These are phyloP conservation scores for Gymnopus androsaceus DNA, from an alignment of 1,284 basidiomycete species.

Conservation along the genomic window DNA sequence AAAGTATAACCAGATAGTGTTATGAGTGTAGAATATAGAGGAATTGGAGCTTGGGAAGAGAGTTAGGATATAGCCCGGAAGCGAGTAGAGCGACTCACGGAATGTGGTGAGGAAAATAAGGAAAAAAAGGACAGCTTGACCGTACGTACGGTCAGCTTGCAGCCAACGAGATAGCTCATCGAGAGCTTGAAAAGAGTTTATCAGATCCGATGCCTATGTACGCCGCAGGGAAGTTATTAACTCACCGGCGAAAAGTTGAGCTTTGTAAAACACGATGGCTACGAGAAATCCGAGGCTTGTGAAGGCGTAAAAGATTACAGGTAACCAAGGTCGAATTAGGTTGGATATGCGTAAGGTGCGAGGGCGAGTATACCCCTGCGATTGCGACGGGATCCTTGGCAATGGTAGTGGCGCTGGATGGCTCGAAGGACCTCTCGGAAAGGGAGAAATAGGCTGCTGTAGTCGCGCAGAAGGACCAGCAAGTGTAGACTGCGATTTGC, in stretches of 20 bases:
- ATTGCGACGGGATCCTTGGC: slow-evolving; percentile 21
- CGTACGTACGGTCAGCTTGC: slow-evolving; percentile 63
- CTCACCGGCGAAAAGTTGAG: slow-evolving; percentile 71
- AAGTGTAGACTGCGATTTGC: slow-evolving; percentile 24
- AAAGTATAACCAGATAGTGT: slow-evolving; percentile 86
- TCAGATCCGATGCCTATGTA: neutral
- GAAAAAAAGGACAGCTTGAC: slow-evolving; percentile 71
- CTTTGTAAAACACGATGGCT: slow-evolving; percentile 74
- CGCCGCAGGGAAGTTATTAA: slow-evolving; percentile 16
- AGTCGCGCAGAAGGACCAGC: slow-evolving; percentile 14
- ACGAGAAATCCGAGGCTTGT: slow-evolving; percentile 70
- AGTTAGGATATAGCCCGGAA: neutral
- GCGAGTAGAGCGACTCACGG: slow-evolving; percentile 54
- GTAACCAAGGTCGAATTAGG: slow-evolving; percentile 68
- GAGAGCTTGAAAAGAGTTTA: slow-evolving; percentile 46
- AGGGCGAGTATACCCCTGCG: slow-evolving; percentile 44
- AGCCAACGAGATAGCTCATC: slow-evolving; percentile 76
- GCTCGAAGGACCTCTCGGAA: slow-evolving; percentile 18
- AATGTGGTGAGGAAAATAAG: slow-evolving; percentile 83
- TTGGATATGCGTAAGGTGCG: slow-evolving; percentile 55
- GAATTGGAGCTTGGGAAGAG: slow-evolving; percentile 63
- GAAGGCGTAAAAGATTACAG: slow-evolving; percentile 66
- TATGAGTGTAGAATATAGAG: slow-evolving; percentile 86
- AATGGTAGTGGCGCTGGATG: slow-evolving; percentile 24
- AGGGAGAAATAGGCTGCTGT: slow-evolving; percentile 8